Evolutionary conservation across 2,329 filamentous ascomycete species (phyloP).

Genomic region (Geosmithia morbida): DNA sequence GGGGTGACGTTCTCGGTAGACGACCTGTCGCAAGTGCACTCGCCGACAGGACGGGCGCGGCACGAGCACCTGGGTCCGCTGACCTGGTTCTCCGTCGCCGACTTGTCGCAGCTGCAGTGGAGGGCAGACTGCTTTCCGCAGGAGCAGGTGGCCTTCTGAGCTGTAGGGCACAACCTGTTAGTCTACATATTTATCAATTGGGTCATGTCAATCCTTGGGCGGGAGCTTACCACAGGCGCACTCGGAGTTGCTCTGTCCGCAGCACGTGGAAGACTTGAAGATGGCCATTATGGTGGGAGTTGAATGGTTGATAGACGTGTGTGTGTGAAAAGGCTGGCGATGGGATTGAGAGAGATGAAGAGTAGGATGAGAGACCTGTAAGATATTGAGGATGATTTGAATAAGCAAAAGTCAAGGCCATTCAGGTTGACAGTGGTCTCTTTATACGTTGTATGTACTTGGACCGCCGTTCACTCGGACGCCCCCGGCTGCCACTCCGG

Average conservation of each 20-base stretch:
- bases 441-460: background rate
- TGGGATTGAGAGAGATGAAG: background rate
- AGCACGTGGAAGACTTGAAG: slow-evolving; percentile 35
- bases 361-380: background rate
- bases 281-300: slow-evolving; percentile 15
- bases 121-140: slow-evolving; percentile 82
- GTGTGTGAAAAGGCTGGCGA: background rate
- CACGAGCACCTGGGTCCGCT: slow-evolving; percentile 69
- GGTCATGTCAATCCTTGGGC: background rate
- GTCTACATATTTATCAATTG: background rate
- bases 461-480: background rate
- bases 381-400: too few relatives aligned
- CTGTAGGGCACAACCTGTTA: slow-evolving; percentile 15
- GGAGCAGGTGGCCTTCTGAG: slow-evolving; percentile 60
- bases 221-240: slow-evolving; percentile 41
- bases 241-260: slow-evolving; percentile 34
- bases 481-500: background rate
- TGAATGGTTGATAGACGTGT: background rate
- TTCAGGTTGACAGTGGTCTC: background rate
- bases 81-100: slow-evolving; percentile 58
- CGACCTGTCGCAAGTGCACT: slow-evolving; percentile 70
- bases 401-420: background rate
- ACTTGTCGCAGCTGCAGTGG: slow-evolving; percentile 73
- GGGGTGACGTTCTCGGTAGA: slow-evolving; percentile 51
- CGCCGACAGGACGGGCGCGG: slow-evolving; percentile 62